Percentiles rank a stretch among this genome's conserved stretches.
Conservation (phyloP, 2,329 filamentous ascomycete genomes). For the Pyricularia sp. region DNA sequence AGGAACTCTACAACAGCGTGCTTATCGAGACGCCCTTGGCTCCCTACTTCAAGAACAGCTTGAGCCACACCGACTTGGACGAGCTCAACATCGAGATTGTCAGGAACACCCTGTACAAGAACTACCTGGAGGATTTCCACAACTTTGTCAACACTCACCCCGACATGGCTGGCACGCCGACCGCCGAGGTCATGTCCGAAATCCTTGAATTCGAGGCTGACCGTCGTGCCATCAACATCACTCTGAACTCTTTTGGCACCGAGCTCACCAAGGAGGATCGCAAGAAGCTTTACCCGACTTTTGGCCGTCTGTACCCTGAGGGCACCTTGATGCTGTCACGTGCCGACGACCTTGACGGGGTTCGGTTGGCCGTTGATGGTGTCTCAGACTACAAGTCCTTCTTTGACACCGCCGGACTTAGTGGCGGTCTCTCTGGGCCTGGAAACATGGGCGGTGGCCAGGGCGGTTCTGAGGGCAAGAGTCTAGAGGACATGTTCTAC, state of each 20-base stretch:
- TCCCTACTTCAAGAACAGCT: constrained; percentile 92
- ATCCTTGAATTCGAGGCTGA: constrained; percentile 96
- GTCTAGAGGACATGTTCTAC: constrained; percentile 95
- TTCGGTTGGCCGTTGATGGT: constrained; percentile 86
- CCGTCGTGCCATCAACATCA: constrained; percentile 95
- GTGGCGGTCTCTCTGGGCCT: constrained; percentile 59
- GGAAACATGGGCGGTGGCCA: constrained; percentile 75
- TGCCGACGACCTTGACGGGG: constrained; percentile 90
- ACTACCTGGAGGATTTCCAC: constrained; percentile 97
- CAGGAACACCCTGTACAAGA: constrained; percentile 97
- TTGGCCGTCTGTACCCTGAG: constrained; percentile 87
- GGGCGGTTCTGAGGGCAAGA: constrained; percentile 71
- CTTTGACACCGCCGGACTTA: constrained; percentile 82
- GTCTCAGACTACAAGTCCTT: constrained; percentile 91
- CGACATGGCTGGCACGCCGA: constrained; percentile 81
- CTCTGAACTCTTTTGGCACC: constrained; percentile 95
- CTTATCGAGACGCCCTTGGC: constrained; percentile 94
- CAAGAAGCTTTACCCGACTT: constrained; percentile 90
- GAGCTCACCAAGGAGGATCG: constrained; percentile 89
- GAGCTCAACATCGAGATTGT: constrained; percentile 99
- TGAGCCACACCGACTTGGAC: constrained; percentile 93
- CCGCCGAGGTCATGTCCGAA: constrained; percentile 89
- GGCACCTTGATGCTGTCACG: constrained; percentile 90
- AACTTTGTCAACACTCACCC: constrained; percentile 85
- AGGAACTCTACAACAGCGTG: constrained; percentile 97